These are phyloP conservation scores for Populus deltoides DNA, from an alignment of 345 rosid species.

Conservation along the genomic window DNA sequence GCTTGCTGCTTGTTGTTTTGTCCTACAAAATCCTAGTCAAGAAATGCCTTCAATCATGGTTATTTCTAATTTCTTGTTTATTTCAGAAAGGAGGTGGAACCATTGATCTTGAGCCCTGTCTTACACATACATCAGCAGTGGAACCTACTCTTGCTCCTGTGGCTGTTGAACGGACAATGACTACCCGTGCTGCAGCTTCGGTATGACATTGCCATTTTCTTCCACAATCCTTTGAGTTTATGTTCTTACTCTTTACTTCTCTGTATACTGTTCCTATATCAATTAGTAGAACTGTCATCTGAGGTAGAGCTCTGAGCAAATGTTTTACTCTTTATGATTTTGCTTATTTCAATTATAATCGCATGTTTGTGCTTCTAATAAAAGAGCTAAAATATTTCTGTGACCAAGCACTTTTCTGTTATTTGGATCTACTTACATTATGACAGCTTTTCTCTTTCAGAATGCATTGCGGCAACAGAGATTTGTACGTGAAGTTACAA, in stretches of 20 bases:
- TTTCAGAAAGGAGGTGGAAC: constrained; percentile 96
- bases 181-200: constrained; percentile 99
- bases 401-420: not conserved
- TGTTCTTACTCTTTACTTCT: not conserved
- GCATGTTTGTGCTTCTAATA: not conserved
- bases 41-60: not conserved
- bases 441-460: constrained; percentile 37
- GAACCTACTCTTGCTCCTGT: constrained; percentile 99
- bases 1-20: not conserved
- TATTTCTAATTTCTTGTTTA: constrained; percentile 3
- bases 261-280: not conserved
- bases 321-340: not conserved
- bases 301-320: too few species aligned
- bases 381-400: not conserved
- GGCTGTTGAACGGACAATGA: constrained; percentile 98
- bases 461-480: constrained; percentile 96
- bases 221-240: not conserved
- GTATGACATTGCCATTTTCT: constrained; percentile 36
- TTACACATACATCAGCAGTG: constrained; percentile 85
- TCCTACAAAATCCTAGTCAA: not conserved
- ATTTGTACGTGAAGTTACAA: constrained; percentile 96
- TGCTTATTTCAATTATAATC: not conserved
- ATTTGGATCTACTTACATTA: constrained; percentile 6
- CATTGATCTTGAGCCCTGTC: constrained; percentile 93
- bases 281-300: too few species aligned